Evolutionary conservation across 2,329 filamentous ascomycete genomes (phyloP).

Genomic region (Stagonosporopsis vannaccii): DNA sequence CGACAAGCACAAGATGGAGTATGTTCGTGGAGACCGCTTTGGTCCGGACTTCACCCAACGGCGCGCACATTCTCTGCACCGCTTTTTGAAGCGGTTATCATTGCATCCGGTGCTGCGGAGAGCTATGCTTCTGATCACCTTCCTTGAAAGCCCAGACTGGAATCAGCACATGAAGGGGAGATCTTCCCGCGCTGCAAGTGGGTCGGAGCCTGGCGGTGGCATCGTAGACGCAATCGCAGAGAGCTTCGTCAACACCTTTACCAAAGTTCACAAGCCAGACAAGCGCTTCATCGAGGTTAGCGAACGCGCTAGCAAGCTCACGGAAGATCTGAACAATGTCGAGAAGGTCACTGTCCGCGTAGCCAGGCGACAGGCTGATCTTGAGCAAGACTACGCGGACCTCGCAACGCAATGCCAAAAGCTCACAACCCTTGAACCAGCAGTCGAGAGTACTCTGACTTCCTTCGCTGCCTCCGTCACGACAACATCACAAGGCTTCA

Average conservation of each 20-base stretch:
- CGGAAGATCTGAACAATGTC: constrained; percentile 87
- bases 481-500: constrained; percentile 80
- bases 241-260: constrained; percentile 96
- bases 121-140: constrained; percentile 81
- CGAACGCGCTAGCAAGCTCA: constrained; percentile 90
- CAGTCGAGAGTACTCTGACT: constrained; percentile 80
- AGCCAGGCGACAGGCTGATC: constrained; percentile 82
- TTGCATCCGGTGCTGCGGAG: constrained; percentile 89
- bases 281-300: constrained; percentile 92
- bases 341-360: constrained; percentile 96
- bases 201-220: constrained; percentile 60
- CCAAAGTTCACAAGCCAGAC: constrained; percentile 94
- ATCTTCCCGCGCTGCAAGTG: constrained; percentile 67
- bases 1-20: constrained; percentile 99
- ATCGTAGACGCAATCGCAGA: constrained; percentile 97
- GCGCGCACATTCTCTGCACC: constrained; percentile 86
- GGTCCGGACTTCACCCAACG: constrained; percentile 89
- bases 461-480: constrained; percentile 88
- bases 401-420: constrained; percentile 95
- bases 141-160: constrained; percentile 94
- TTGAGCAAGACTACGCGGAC: constrained; percentile 88
- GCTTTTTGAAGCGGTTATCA: constrained; percentile 85
- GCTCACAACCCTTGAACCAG: constrained; percentile 86
- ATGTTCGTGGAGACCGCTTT: constrained; percentile 95
- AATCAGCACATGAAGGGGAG: constrained; percentile 92